Conservation (phyloP, 495 filamentous ascomycete genomes). For the Neurospora pannonica region DNA sequence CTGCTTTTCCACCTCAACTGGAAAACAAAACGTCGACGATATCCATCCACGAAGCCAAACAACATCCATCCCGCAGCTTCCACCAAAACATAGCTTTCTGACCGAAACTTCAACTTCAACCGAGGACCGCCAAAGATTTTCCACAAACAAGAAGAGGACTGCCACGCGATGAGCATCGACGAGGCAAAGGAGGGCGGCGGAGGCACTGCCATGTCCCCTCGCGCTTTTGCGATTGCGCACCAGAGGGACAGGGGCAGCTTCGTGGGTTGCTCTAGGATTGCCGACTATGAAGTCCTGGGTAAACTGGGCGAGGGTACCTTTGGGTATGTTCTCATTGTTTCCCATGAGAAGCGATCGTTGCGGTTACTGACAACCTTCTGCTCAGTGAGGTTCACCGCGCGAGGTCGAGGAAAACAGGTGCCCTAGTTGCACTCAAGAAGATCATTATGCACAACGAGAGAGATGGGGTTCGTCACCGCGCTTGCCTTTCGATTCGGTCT, state of each 20-base stretch:
- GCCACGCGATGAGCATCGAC: constrained; percentile 16
- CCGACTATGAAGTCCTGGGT: constrained; percentile 74
- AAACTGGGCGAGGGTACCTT: constrained; percentile 98
- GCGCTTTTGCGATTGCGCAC: constrained; percentile 35
- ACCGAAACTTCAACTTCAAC: background rate
- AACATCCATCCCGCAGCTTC: background rate
- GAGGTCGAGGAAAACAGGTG: constrained; percentile 59
- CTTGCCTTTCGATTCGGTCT: background rate
- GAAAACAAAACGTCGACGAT: background rate
- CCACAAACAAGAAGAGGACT: background rate
- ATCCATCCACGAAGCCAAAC: background rate
- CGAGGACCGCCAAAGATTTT: background rate
- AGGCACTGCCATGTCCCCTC: constrained; percentile 24
- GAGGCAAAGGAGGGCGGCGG: constrained; percentile 7
- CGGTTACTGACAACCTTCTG: constrained; percentile 9
- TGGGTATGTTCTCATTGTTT: constrained; percentile 48
- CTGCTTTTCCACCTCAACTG: background rate
- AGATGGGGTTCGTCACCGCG: constrained; percentile 51
- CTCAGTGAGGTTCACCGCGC: constrained; percentile 85
- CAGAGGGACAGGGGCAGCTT: constrained; percentile 48
- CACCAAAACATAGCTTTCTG: background rate
- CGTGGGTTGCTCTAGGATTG: constrained; percentile 76
- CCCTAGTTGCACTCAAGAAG: constrained; percentile 86
- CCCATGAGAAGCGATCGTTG: background rate
- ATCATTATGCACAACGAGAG: constrained; percentile 82